Conservation (phyloP, 805 yeast species). For the Myxozyma sirexii region DNA sequence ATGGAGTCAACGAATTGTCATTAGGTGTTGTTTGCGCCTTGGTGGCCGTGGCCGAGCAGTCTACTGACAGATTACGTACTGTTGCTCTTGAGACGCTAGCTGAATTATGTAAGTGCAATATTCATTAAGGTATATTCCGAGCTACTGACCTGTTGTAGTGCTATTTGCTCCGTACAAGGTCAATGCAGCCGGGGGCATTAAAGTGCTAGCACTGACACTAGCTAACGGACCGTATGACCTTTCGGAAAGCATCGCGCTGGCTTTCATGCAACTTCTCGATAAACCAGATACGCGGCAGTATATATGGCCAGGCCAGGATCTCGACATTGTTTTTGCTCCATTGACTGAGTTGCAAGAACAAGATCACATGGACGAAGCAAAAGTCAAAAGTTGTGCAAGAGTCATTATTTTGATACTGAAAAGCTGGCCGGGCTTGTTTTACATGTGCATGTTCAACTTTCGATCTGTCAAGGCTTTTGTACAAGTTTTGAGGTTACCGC, state of each 20-base stretch:
- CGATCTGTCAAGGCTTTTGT: conserved; percentile 60
- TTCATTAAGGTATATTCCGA: background rate
- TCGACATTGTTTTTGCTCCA: conserved; percentile 65
- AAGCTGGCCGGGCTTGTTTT: conserved; percentile 70
- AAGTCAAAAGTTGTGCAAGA: conserved; percentile 61
- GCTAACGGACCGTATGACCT: conserved; percentile 58
- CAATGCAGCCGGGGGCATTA: conserved; percentile 51
- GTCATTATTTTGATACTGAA: conserved; percentile 65
- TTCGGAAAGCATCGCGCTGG: conserved; percentile 49
- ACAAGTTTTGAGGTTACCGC: conserved; percentile 62
- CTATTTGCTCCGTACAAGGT: conserved; percentile 51
- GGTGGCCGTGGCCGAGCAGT: conserved; percentile 61
- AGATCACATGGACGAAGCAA: conserved; percentile 54
- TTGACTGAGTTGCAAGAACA: conserved; percentile 64
- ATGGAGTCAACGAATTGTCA: conserved; percentile 57
- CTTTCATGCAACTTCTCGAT: conserved; percentile 61
- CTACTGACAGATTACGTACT: conserved; percentile 54
- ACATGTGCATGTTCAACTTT: conserved; percentile 60
- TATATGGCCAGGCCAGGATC: conserved; percentile 62
- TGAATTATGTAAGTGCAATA: conserved; percentile 42
- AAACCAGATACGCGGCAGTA: conserved; percentile 55
- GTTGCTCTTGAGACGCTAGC: conserved; percentile 58
- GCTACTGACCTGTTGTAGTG: conserved; percentile 38
- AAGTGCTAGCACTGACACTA: conserved; percentile 50
- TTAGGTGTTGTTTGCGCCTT: conserved; percentile 69